Evolutionary conservation across 106 monocot genomes (phyloP), one percentile per base, ranked within the genome.

Genomic region (Apostasia ramifera): DNA sequence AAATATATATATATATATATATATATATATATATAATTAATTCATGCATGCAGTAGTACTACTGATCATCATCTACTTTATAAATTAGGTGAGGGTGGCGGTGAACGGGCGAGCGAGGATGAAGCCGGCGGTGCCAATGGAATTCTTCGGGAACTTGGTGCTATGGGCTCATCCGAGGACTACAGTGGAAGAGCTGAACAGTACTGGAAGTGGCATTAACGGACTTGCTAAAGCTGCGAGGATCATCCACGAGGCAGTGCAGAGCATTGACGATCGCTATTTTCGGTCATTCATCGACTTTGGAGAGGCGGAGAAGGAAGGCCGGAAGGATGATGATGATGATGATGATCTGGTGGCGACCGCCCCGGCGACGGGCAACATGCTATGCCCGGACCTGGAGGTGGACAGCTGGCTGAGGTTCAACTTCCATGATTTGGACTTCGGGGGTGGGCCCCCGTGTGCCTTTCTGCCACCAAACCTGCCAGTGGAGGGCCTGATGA

Each of bases 281-380:
- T 90, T 90, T 80, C 66, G 71, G 41, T 94, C 94, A 52, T 90
- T 90, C 67, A 70, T 90, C 11, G 94, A 94, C 64, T 94, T 90
- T 48, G 71, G 84, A 11, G 71, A 54, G 76, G 68, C 74, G 7
- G 66, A 58, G 46, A 69, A 50, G 8, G 66, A 12, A 0, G 8
- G 4, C 50, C 50, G 8, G 8, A 50, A 5, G 4, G 50, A 5
- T 50, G 67, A 15, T 4, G 69, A 58, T n/a, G 60, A 51, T 6
- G 55, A 47, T 4, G 78, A 73, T 57, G 71, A 71, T 55, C 55
- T 87, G 26, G 66, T 61, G 48, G 69, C 79, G 2, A 38, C 53
- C 3, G 65, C 71, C 1, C 73, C 73, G 12, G 63, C 57, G 70
- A 53, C 58, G 10, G 72, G 71, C 26, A 43, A 3, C 41, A 44